phyloP scores from a whole-genome alignment of 1,284 basidiomycete species.

The Ceratobasidium sp. region DNA sequence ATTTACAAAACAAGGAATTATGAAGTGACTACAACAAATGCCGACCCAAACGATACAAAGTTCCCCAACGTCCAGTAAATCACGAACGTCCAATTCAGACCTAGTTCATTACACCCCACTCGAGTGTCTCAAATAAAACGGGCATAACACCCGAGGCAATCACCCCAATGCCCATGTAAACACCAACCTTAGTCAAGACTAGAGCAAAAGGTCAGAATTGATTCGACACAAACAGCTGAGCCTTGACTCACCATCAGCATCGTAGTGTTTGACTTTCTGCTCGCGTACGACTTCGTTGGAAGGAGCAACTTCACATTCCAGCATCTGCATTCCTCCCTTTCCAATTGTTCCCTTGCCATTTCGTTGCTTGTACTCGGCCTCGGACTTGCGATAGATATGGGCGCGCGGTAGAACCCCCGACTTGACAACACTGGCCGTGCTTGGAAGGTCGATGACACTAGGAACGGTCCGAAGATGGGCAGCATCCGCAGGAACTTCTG shows the following conservation, averaged over 20 bases:
- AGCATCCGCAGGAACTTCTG: slow-evolving; percentile 64
- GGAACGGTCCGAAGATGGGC: slow-evolving; percentile 72
- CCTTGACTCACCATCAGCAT: slow-evolving; percentile 84
- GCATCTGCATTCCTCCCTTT: slow-evolving; percentile 37
- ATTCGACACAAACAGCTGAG: too few species aligned
- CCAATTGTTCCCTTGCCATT: slow-evolving; percentile 19
- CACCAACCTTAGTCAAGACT: slow-evolving; percentile 88
- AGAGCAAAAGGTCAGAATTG: too few species aligned
- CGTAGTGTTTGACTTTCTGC: slow-evolving; percentile 68
- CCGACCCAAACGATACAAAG: background rate
- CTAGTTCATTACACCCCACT: slow-evolving; percentile 47
- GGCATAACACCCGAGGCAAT: slow-evolving; percentile 68
- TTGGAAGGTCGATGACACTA: slow-evolving; percentile 79
- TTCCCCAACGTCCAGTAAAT: background rate
- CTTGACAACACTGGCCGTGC: slow-evolving; percentile 26
- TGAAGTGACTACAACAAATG: slow-evolving; percentile 6
- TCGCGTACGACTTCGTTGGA: slow-evolving; percentile 48
- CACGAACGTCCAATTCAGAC: background rate
- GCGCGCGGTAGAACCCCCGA: slow-evolving; percentile 41
- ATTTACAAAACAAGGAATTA: slow-evolving; percentile 14
- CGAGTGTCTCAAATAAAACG: slow-evolving; percentile 69
- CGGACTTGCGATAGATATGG: slow-evolving; percentile 33
- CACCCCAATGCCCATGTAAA: slow-evolving; percentile 84
- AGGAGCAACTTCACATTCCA: slow-evolving; percentile 33
- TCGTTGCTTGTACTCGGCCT: slow-evolving; percentile 28